Percentiles rank a stretch among this genome's conserved stretches.
Conservation (phyloP, 805 yeast species). For the Yarrowia alimentaria region DNA sequence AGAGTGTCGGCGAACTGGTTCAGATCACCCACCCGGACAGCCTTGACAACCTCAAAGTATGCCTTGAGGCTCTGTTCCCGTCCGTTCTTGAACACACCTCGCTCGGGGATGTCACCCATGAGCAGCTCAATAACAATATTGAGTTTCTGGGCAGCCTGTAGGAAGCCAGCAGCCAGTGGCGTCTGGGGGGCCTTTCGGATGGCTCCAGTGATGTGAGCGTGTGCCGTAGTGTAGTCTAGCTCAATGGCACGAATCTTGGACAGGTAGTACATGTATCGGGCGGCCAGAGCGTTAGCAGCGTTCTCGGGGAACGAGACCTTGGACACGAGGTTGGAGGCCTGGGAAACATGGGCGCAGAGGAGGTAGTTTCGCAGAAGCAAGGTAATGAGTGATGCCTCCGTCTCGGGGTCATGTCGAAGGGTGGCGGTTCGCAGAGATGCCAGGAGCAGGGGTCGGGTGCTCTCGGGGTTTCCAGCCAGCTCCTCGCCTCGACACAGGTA, state of each 20-base stretch:
- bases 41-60: constrained; percentile 81
- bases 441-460: constrained; percentile 69
- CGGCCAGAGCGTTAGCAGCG: constrained; percentile 85
- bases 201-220: constrained; percentile 89
- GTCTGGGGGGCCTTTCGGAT: constrained; percentile 96
- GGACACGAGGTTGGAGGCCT: constrained; percentile 84
- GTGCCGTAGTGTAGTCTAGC: constrained; percentile 85
- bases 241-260: constrained; percentile 91
- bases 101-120: constrained; percentile 95
- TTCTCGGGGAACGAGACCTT: constrained; percentile 84
- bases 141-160: constrained; percentile 85
- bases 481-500: constrained; percentile 80
- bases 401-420: constrained; percentile 87
- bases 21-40: constrained; percentile 90
- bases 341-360: constrained; percentile 72
- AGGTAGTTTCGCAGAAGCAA: constrained; percentile 78
- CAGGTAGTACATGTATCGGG: constrained; percentile 86
- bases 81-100: constrained; percentile 68
- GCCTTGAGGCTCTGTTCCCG: constrained; percentile 64
- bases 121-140: constrained; percentile 84
- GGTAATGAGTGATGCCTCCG: constrained; percentile 85
- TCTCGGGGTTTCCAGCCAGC: constrained; percentile 48
- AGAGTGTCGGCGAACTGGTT: constrained; percentile 72
- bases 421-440: constrained; percentile 81
- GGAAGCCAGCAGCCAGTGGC: constrained; percentile 74